Evolutionary conservation across 2,329 filamentous ascomycete species (phyloP).

Genomic region (Alternaria triticina): DNA sequence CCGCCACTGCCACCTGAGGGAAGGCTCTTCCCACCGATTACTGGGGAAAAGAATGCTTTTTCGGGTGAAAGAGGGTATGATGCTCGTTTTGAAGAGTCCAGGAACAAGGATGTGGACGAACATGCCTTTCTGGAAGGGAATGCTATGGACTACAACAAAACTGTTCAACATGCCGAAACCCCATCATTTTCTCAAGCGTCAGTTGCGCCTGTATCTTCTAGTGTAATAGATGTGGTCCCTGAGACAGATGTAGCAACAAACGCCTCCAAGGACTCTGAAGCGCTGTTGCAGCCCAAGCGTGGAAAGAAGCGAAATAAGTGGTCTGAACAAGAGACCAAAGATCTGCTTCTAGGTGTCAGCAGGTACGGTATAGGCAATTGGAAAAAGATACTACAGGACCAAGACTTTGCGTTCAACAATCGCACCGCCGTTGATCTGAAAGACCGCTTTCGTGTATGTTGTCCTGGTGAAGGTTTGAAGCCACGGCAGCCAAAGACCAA

Average conservation of each 20-base stretch:
- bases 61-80: constrained; percentile 17
- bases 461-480: constrained; percentile 50
- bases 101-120: constrained; percentile 17
- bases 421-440: constrained; percentile 69
- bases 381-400: constrained; percentile 66
- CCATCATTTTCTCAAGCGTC: not conserved
- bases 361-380: constrained; percentile 69
- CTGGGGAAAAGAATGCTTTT: constrained; percentile 51
- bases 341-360: constrained; percentile 64
- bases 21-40: constrained; percentile 66
- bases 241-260: not conserved
- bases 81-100: constrained; percentile 12
- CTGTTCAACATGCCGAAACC: not conserved
- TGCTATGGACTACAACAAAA: not conserved
- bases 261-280: constrained; percentile 1
- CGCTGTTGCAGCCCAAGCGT: constrained; percentile 41
- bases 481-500: constrained; percentile 48
- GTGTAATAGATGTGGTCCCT: not conserved
- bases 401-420: constrained; percentile 63
- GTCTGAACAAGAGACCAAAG: constrained; percentile 67
- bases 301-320: constrained; percentile 64
- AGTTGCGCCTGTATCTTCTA: not conserved
- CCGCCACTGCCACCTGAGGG: constrained; percentile 61
- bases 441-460: constrained; percentile 65
- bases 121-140: constrained; percentile 1